These are phyloP conservation scores for Bruguiera hainesii DNA, from an alignment of 441 rosid genomes.

Conservation along the genomic window DNA sequence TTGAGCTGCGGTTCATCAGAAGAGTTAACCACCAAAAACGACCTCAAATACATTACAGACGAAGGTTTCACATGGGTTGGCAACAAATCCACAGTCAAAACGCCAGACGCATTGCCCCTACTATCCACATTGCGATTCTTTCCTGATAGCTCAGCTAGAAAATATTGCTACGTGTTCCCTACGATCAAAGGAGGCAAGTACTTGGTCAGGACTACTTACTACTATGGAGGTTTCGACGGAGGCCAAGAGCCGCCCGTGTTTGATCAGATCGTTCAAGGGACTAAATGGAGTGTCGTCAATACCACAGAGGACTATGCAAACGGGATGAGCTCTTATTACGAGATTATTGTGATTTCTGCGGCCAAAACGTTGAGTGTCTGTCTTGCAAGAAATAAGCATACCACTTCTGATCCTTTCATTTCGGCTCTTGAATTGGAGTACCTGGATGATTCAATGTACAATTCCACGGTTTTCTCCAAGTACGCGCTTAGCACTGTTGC, in stretches of 20 bases:
- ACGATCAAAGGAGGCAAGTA: slow-evolving; percentile 58
- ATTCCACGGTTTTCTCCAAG: slow-evolving; percentile 46
- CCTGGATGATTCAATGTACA: slow-evolving; percentile 66
- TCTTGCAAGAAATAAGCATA: slow-evolving; percentile 58
- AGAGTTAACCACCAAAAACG: slow-evolving; percentile 30
- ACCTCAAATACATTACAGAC: slow-evolving; percentile 55
- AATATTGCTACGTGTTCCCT: slow-evolving; percentile 62
- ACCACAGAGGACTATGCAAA: slow-evolving; percentile 73
- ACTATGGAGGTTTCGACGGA: slow-evolving; percentile 76
- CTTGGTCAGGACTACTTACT: slow-evolving; percentile 66
- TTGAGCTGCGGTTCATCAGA: slow-evolving; percentile 56
- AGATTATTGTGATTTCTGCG: slow-evolving; percentile 48
- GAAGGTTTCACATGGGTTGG: slow-evolving; percentile 55
- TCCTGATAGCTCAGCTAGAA: slow-evolving; percentile 50
- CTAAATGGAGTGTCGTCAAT: slow-evolving; percentile 74
- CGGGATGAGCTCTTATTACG: slow-evolving; percentile 64
- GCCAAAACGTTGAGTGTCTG: slow-evolving; percentile 58
- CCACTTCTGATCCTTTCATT: slow-evolving; percentile 65
- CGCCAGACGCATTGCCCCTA: slow-evolving; percentile 43
- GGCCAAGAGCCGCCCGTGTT: slow-evolving; percentile 76
- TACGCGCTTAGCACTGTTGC: slow-evolving; percentile 60
- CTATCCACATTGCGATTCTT: slow-evolving; percentile 66
- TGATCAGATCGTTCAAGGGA: slow-evolving; percentile 76
- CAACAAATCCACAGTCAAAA: slow-evolving; percentile 40
- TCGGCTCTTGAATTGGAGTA: slow-evolving; percentile 60